Base-by-base conservation (phyloP, 306 rosid species). In the Purshia tridentata region DNA sequence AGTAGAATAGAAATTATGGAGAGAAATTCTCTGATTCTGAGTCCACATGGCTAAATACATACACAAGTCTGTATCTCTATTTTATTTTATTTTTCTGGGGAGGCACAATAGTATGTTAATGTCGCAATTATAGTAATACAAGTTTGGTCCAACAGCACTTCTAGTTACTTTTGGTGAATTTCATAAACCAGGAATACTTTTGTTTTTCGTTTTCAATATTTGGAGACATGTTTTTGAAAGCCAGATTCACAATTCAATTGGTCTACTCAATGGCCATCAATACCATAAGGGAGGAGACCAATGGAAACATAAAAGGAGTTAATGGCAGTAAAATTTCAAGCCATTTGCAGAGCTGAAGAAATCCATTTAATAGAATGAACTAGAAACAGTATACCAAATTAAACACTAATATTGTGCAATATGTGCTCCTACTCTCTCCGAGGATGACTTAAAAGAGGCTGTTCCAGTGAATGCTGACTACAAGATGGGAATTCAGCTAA, bases 21-120 rank as follows among this genome's bases (percentile, higher is more conserved):
- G 8, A 39, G 47, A 16, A 70, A 54, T 70, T 55, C 8, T 20
- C 62, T 18, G 63, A 23, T 68, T 68, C 40, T 69, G 41, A 53
- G 22, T 45, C 47, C 6, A 53, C 19, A 9, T 2, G 4, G 13
- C 20, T 40, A 69, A 69, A 19, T 8, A 61, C 13, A 54, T 41
- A 20, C 19, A 12, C 12, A 51, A 69, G 10, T 69, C 59, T 18
- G 60, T 37, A 52, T 51, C 48, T 15, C 49, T 37, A 18, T 15
- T 39, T 35, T 51, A 49, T 67, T 39, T 11, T 5, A 15, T 67
- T 67, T 39, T 11, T 5, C 35, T 9, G 56, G n/a, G 72, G 8
- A 15, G 55, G 15, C 45, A n/a, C 23, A 9, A 29, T 9, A 49
- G 14, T 50, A 49, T 29, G 58, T 51, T 3, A 69, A 39, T 10